Base-by-base conservation (phyloP, 2,329 filamentous ascomycete genomes). In the Elsinoe fawcettii region DNA sequence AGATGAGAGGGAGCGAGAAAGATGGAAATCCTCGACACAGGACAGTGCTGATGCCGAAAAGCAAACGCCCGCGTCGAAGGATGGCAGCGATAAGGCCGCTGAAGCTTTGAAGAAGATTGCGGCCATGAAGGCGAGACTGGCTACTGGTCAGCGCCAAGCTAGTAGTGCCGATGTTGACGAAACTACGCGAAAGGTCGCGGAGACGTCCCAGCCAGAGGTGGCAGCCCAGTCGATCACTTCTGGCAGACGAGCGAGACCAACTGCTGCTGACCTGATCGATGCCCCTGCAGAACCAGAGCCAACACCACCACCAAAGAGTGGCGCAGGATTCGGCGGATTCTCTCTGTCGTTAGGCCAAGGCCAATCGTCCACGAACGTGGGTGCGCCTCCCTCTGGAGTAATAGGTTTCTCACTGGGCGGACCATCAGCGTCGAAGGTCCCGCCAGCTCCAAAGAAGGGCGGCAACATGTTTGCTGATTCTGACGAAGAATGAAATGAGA, bases 391-490 rank as follows among this genome's bases (percentile, higher is more conserved):
- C 57, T 58, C 66, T 58, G 56, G 57, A 20, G 61, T 60, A 27
- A 63, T 62, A 56, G 64, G 66, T 49, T 61, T 67, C 59, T 63
- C 66, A 51, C 58, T 66, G 41, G 54, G 16, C 51, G 51, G 14
- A 27, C n/a, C 16, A 7, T 36, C 34, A 14, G 51, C 47, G 9
- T 30, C 51, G 2, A 57, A 56, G 18, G 32, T 23, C 39, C 47
- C 65, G 64, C 47, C 71, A 69, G 60, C 59, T 67, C 58, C 66
- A 75, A 62, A 76, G 80, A 64, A 86, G 81, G 66, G 80, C 86
- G 60, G 86, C 88, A 70, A 93, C 67, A 91, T 93, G 88, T 95
- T 93, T 80, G 88, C 86, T 9, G 86, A 87, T 69, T 87, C 85
- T 3, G 87, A 87, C 63, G 79, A 75, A 1, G 75, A 79, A 53